phyloP scores from a whole-genome alignment of 768 basidiomycete species.

The Lentinus brumalis region DNA sequence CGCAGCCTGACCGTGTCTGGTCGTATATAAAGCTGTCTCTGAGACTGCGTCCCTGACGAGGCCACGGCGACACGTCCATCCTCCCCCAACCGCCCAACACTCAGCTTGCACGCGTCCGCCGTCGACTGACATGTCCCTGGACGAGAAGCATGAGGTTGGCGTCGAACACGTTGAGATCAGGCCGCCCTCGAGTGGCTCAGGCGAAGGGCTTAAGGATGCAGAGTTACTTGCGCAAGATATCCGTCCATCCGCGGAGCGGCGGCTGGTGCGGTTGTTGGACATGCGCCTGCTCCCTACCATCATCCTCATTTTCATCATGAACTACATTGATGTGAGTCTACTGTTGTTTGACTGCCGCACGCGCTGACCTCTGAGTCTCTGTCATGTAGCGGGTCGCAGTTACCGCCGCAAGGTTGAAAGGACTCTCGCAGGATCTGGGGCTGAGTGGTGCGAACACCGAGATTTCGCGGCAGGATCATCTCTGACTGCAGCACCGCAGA shows the following conservation, averaged over 20 bases:
- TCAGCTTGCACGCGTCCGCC: not conserved
- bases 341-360: slow-evolving; percentile 1
- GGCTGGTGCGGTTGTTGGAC: slow-evolving; percentile 59
- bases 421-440: slow-evolving; percentile 41
- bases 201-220: slow-evolving; percentile 10
- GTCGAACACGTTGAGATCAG: slow-evolving; percentile 5
- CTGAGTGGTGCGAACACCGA: slow-evolving; percentile 29
- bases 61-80: not conserved
- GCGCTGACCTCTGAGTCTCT: slow-evolving; percentile 20
- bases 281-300: slow-evolving; percentile 57
- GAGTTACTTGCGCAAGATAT: slow-evolving; percentile 26
- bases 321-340: slow-evolving; percentile 60
- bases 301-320: slow-evolving; percentile 63
- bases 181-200: not conserved
- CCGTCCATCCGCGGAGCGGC: slow-evolving; percentile 33
- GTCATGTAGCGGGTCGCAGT: slow-evolving; percentile 38
- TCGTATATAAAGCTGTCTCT: not conserved
- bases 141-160: slow-evolving; percentile 13
- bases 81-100: not conserved
- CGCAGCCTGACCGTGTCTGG: not conserved
- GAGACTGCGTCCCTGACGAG: not conserved
- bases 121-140: slow-evolving; percentile 6
- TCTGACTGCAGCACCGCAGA: slow-evolving; percentile 33
- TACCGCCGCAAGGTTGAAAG: slow-evolving; percentile 41
- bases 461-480: not conserved